These are phyloP conservation scores for Pichia ethanolica DNA, from an alignment of 805 yeast genomes.

Conservation along the genomic window DNA sequence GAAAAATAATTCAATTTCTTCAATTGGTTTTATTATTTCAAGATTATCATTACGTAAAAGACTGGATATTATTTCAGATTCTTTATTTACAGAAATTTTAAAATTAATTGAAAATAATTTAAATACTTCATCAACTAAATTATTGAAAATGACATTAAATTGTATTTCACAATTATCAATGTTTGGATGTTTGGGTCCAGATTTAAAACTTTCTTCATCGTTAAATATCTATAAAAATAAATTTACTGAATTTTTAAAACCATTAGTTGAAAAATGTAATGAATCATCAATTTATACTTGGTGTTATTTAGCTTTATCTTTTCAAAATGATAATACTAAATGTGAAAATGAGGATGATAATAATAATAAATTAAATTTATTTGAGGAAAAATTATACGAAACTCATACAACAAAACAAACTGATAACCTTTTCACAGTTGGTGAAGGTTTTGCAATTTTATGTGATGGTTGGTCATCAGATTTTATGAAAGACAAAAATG, in stretches of 20 bases:
- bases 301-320: conserved; percentile 44
- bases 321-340: too few relatives aligned
- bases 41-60: conserved; percentile 34
- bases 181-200: conserved; percentile 41
- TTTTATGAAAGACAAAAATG: conserved; percentile 44
- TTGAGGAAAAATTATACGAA: conserved; percentile 43
- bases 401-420: conserved; percentile 60
- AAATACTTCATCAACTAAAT: conserved; percentile 14
- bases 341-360: conserved; percentile 3
- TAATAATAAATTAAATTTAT: conserved; percentile 14
- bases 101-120: conserved; percentile 19
- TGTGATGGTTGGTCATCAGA: conserved; percentile 73
- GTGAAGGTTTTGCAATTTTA: conserved; percentile 72
- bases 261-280: conserved; percentile 39
- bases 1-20: conserved; percentile 16
- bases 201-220: conserved; percentile 10
- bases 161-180: conserved; percentile 36
- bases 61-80: conserved; percentile 12
- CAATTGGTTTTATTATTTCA: conserved; percentile 40
- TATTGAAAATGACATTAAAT: conserved; percentile 27
- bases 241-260: conserved; percentile 26
- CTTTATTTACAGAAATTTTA: conserved; percentile 10
- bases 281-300: conserved; percentile 53
- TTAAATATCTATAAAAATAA: conserved; percentile 17
- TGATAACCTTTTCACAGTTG: conserved; percentile 71